phyloP scores from a whole-genome alignment of 495 filamentous ascomycete genomes.

The Choiromyces venosus region DNA sequence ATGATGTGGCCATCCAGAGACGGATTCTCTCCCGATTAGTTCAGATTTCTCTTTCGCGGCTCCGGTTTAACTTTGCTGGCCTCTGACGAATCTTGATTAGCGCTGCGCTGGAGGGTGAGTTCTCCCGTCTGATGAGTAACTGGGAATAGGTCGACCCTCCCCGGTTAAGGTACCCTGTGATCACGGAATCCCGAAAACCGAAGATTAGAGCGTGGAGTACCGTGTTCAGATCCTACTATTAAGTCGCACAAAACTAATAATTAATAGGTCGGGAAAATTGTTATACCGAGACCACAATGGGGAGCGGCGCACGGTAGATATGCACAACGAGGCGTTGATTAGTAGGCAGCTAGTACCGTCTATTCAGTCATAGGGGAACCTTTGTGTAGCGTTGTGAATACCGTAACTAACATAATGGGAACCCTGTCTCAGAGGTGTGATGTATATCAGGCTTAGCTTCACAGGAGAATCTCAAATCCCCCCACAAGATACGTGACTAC shows the following conservation, averaged over 20 bases:
- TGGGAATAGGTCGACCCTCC: neutral
- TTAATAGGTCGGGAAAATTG: neutral
- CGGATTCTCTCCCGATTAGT: neutral
- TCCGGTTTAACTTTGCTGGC: neutral
- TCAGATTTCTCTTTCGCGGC: neutral
- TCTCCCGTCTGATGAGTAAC: neutral
- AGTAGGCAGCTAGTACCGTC: neutral
- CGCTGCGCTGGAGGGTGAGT: neutral
- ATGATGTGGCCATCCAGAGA: neutral
- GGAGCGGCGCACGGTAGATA: neutral
- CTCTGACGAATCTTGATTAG: neutral
- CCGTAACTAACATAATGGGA: neutral
- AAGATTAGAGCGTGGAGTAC: neutral
- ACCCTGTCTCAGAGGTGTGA: neutral
- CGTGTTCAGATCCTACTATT: neutral
- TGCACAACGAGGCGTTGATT: neutral
- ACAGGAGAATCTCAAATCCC: neutral
- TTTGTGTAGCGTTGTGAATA: neutral
- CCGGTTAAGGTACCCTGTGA: neutral
- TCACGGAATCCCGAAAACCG: neutral
- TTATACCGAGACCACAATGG: neutral
- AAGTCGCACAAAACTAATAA: neutral
- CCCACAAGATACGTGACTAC: neutral
- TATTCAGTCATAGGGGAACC: neutral
- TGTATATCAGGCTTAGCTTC: neutral